Conservation (phyloP, 352 stramenopile genomes). For the Phytopythium helicoides region DNA sequence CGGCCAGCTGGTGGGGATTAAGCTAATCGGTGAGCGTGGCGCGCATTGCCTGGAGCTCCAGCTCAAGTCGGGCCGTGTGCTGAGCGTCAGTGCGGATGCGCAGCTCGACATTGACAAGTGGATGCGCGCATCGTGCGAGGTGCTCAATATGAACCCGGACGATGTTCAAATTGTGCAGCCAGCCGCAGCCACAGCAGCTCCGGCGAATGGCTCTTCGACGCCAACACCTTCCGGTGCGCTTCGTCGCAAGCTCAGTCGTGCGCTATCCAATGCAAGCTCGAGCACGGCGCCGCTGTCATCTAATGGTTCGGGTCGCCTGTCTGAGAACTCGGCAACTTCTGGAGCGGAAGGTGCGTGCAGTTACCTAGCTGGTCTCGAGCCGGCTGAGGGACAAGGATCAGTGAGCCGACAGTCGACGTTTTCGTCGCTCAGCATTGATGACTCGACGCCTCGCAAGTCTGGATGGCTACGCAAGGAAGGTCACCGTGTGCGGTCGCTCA, state of each 20-base stretch:
- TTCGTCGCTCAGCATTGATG: not conserved
- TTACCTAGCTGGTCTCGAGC: slow-evolving; percentile 3
- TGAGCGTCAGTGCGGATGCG: slow-evolving; percentile 64
- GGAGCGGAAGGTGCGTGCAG: not conserved
- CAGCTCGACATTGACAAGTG: slow-evolving; percentile 57
- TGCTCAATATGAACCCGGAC: slow-evolving; percentile 45
- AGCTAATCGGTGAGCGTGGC: slow-evolving; percentile 34
- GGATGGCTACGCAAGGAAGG: slow-evolving; percentile 84
- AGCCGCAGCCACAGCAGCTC: not conserved
- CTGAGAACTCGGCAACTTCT: slow-evolving; percentile 7
- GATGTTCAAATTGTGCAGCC: slow-evolving; percentile 18
- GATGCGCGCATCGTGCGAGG: slow-evolving; percentile 50
- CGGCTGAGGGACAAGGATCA: too few relatives aligned
- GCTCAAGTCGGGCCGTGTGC: slow-evolving; percentile 51
- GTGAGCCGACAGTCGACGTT: not conserved
- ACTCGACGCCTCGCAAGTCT: slow-evolving; percentile 33
- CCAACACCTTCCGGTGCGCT: slow-evolving; percentile 14
- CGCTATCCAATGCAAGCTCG: slow-evolving; percentile 19
- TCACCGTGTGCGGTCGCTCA: slow-evolving; percentile 62
- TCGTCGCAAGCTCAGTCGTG: slow-evolving; percentile 27
- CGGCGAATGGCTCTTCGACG: not conserved
- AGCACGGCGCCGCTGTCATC: slow-evolving; percentile 1
- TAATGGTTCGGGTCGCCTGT: slow-evolving; percentile 1
- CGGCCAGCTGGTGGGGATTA: slow-evolving; percentile 59
- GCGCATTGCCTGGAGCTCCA: slow-evolving; percentile 65